Percentiles rank a stretch among this genome's conserved stretches.
phyloP scores from a whole-genome alignment of 1,284 basidiomycete species.

The Blastosporella zonata region DNA sequence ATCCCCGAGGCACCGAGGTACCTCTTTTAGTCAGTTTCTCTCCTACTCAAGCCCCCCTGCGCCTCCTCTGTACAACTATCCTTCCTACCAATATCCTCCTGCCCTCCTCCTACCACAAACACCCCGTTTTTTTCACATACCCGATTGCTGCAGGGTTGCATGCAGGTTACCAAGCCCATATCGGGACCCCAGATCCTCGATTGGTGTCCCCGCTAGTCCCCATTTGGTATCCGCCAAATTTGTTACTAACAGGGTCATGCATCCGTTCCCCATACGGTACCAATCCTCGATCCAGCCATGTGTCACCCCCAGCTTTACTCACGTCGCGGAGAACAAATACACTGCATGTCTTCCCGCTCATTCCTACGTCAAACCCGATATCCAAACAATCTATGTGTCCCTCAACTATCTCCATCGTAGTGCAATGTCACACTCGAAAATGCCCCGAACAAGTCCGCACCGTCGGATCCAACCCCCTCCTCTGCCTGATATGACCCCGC shows the following conservation, averaged over 20 bases:
- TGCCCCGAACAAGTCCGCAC: constrained; percentile 71
- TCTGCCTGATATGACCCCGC: constrained; percentile 23
- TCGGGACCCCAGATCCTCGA: constrained; percentile 27
- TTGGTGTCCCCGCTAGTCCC: constrained; percentile 22
- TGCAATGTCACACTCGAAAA: constrained; percentile 89
- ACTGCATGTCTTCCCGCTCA: constrained; percentile 13
- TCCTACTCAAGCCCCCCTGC: constrained; percentile 4
- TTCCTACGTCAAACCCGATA: neutral
- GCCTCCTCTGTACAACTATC: neutral
- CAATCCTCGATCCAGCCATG: constrained; percentile 18
- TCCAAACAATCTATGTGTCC: neutral
- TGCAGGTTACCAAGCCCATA: constrained; percentile 20
- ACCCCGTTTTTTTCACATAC: constrained; percentile 11
- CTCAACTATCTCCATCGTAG: constrained; percentile 66
- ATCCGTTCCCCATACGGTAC: constrained; percentile 23
- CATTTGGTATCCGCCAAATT: constrained; percentile 27
- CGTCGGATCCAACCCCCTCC: constrained; percentile 32
- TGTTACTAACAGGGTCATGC: constrained; percentile 25
- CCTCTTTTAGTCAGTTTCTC: constrained; percentile 4
- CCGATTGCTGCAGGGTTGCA: constrained; percentile 17
- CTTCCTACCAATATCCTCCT: neutral
- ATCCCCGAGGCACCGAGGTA: constrained; percentile 37
- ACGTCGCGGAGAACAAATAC: constrained; percentile 25
- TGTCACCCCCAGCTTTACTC: constrained; percentile 17
- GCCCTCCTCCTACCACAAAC: neutral